Base-by-base conservation (phyloP, 2,329 filamentous ascomycete species). In the Ambrosiella cleistominuta region DNA sequence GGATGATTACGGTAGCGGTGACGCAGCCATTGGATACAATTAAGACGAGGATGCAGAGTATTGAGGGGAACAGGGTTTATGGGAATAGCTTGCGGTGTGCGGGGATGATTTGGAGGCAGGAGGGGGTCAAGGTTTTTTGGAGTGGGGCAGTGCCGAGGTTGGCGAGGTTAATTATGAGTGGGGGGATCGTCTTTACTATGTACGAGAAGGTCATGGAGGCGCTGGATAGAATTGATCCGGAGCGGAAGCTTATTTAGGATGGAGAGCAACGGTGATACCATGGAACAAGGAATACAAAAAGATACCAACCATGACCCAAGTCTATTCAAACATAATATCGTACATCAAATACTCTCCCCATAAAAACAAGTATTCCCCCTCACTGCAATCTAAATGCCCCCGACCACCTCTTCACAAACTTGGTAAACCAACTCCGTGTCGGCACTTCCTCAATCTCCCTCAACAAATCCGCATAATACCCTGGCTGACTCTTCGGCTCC, bases 151-250 rank as follows among this genome's bases (percentile, higher is more conserved):
- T 97, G 64, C 93, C 93, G 1, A 77, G 93, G 57, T 70, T 98
- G 65, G 91, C 82, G 27, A 77, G 93, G 59, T 69, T 98, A 64
- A 86, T 96, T 47, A 70, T 97, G 70, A 96, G 89, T 66, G 93
- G 93, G 58, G 93, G 93, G 15, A 95, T 98, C 66, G 93, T 98
- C 45, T 98, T 98, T 67, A 94, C 93, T 19, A 94, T 97, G 83
- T 93, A 96, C 69, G 91, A 97, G 74, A 96, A 96, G 78, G 86
- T 85, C 60, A 97, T 97, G 75, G 91, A 96, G 57, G 65, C 89
- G 60, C 81, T 98, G 74, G 80, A 88, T 65, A 75, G 69, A 66
- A 60, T 90, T 56, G 93, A 98, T 68, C 93, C 93, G 0, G 79
- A 94, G 65, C 82, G 82, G 67, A 85, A 78, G 68, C 96, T 94